Evolutionary conservation across 192 early-diverging fungal genomes (phyloP), one percentile per base, ranked within the genome.

Genomic region (Diversispora eburnea): DNA sequence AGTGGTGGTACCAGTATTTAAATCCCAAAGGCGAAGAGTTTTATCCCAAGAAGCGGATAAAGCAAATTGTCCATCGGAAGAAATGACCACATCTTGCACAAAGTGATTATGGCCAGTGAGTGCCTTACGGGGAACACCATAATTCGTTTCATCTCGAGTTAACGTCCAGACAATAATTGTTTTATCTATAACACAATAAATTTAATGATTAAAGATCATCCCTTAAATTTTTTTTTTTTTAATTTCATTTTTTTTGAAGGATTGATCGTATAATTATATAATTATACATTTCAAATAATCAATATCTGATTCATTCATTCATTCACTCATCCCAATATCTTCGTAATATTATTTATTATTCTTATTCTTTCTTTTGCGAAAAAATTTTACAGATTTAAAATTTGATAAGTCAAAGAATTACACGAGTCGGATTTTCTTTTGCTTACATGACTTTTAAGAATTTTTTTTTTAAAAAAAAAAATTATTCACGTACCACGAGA

Each of bases 91-190:
- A 85, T 99, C 97, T 84, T 95, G 87, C 74, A 99, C 95, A 80
- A 98, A 97, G 92, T 97, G 95, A 92, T 95, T 98, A 95, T 99
- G 97, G 82, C 97, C 97, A 72, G 87, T 84, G 74, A 99, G 91
- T 79, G 95, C 84, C 81, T 92, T 91, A 76, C 89, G 89, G 81
- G 96, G 89, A 70, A 91, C 80, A 82, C 95, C 97, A 84, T 94
- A 99, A 89, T 88, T 91, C 77, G 85, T 82, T 79, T 95, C 95
- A 84, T 95, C 95, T 81, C 93, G 91, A 79, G 92, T 91, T 84
- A 99, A 86, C 81, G 90, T 85, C 97, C 97, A 99, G 85, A 99
- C 94, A 72, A 99, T 93, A 83, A 99, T 88, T 76, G 94, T 89
- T 94, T 98, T 99, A 91, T 98, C 95, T 92, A 41, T 49, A 43